Conservation (phyloP, 768 basidiomycete genomes). For the Daedaleopsis nitida region DNA sequence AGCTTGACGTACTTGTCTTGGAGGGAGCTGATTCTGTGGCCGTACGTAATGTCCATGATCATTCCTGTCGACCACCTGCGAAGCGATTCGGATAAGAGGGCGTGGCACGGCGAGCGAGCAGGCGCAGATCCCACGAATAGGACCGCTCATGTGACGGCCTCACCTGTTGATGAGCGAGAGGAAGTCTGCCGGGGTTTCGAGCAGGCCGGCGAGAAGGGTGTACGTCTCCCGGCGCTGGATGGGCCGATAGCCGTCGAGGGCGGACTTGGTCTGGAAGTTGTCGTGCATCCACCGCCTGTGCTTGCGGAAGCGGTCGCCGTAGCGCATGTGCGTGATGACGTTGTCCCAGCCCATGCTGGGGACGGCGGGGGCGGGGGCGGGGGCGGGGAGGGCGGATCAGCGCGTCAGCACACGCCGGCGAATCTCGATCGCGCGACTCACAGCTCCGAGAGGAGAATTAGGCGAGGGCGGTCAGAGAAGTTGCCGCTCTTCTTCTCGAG, state of each 20-base stretch:
- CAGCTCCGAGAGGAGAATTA: slow-evolving; percentile 32
- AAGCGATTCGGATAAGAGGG: neutral
- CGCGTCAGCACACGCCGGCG: neutral
- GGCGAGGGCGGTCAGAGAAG: slow-evolving; percentile 36
- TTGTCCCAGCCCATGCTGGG: slow-evolving; percentile 26
- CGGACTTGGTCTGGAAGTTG: slow-evolving; percentile 21
- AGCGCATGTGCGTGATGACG: slow-evolving; percentile 20
- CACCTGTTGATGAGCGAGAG: slow-evolving; percentile 30
- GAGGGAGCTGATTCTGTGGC: slow-evolving; percentile 30
- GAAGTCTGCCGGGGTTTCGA: slow-evolving; percentile 30
- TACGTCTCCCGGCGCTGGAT: slow-evolving; percentile 30
- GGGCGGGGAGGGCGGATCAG: neutral
- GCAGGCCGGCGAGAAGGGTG: slow-evolving; percentile 28
- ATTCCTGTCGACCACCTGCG: slow-evolving; percentile 32
- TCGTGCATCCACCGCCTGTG: slow-evolving; percentile 33
- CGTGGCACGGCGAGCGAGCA: neutral
- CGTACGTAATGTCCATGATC: slow-evolving; percentile 36
- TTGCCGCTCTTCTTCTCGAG: slow-evolving; percentile 35
- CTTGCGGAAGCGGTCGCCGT: slow-evolving; percentile 32
- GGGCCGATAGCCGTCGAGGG: slow-evolving; percentile 21
- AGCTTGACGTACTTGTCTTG: slow-evolving; percentile 34
- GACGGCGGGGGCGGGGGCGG: no score
- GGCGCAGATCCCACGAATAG: neutral
- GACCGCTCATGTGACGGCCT: neutral
- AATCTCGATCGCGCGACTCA: slow-evolving; percentile 16